Conservation (phyloP, 129 eudicot genomes). For the Tagetes erecta region DNA sequence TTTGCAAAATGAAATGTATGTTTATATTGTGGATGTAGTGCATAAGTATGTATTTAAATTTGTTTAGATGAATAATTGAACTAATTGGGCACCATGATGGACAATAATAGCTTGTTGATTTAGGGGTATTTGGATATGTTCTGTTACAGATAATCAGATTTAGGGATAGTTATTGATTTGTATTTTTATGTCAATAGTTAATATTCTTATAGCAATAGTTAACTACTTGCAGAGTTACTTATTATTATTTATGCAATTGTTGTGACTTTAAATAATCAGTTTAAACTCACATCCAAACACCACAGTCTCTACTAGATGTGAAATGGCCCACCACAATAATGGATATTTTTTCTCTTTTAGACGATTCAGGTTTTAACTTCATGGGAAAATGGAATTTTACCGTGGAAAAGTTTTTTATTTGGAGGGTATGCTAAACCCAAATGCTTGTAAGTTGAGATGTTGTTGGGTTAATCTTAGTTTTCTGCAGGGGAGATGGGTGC, state of each 20-base stretch:
- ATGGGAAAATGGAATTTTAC: background rate
- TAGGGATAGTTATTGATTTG: background rate
- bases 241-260: background rate
- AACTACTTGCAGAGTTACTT: background rate
- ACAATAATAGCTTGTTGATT: background rate
- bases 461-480: background rate
- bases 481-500: slow-evolving; percentile 12
- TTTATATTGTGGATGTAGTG: background rate
- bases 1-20: slow-evolving; percentile 6
- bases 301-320: background rate
- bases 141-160: background rate
- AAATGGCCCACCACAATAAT: background rate
- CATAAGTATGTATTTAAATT: background rate
- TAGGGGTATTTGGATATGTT: background rate
- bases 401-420: background rate
- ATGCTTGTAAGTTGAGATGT: slow-evolving; percentile 9
- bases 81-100: background rate
- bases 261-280: background rate
- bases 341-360: background rate
- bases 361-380: background rate
- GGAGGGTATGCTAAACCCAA: background rate
- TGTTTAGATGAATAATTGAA: background rate
- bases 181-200: background rate
- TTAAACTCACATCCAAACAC: background rate
- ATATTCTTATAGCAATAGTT: background rate